Conservation (phyloP, 768 basidiomycete species). For the Lentinula aciculospora region DNA sequence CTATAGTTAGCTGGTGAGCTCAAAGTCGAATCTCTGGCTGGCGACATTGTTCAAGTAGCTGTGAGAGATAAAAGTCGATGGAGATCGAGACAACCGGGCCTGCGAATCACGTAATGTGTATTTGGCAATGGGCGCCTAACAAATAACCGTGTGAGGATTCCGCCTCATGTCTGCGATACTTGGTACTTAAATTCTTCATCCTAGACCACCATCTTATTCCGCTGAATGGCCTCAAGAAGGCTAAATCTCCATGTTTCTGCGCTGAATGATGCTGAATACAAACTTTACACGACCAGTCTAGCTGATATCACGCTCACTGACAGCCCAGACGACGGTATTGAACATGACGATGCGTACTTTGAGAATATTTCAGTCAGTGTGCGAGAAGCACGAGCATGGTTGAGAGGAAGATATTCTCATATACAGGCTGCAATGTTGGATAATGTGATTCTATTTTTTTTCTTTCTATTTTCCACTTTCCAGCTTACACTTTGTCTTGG, state of each 20-base stretch:
- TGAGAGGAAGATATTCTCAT: constrained; percentile 62
- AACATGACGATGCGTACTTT: constrained; percentile 43
- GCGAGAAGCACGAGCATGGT: constrained; percentile 71
- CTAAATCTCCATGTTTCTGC: constrained; percentile 62
- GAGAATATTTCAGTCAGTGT: constrained; percentile 48
- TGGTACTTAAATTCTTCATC: background rate
- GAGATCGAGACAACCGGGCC: background rate
- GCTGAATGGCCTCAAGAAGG: constrained; percentile 1
- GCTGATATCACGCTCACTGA: constrained; percentile 40
- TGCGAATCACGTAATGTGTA: background rate
- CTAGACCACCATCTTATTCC: background rate
- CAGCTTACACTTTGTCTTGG: background rate
- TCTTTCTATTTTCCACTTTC: background rate
- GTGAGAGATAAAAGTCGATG: background rate
- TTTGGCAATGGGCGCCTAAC: background rate
- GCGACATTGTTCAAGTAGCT: background rate
- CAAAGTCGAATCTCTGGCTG: background rate
- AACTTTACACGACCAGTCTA: constrained; percentile 57
- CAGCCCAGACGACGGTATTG: constrained; percentile 20
- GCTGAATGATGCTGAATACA: constrained; percentile 68
- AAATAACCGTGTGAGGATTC: background rate
- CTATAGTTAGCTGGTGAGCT: background rate
- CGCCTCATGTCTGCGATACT: background rate
- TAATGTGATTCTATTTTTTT: constrained; percentile 34
- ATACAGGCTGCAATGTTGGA: constrained; percentile 52